phyloP scores from a whole-genome alignment of 2,329 filamentous ascomycete genomes.

The Gnomoniopsis sp. region DNA sequence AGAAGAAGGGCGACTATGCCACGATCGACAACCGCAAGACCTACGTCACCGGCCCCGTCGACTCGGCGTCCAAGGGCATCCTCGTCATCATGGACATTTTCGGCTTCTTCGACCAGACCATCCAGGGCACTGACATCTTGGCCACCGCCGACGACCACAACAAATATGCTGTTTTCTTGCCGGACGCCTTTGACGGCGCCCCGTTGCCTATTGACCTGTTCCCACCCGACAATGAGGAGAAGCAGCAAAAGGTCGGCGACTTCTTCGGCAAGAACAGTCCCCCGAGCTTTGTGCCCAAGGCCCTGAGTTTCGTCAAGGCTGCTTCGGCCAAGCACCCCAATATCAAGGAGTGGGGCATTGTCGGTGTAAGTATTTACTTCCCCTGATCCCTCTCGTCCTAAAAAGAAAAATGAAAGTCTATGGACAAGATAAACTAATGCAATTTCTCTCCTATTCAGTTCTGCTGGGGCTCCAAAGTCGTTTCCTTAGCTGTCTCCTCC shows the following conservation, averaged over 20 bases:
- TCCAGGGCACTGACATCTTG: constrained; percentile 68
- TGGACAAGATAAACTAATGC: not conserved
- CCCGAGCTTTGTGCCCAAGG: constrained; percentile 41
- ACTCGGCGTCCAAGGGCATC: constrained; percentile 52
- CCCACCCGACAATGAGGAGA: constrained; percentile 62
- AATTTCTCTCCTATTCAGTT: constrained; percentile 35
- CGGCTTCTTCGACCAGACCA: constrained; percentile 66
- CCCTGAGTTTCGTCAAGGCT: constrained; percentile 54
- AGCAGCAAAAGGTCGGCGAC: constrained; percentile 52
- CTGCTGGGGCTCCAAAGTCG: constrained; percentile 72
- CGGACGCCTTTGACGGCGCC: constrained; percentile 83
- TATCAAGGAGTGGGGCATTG: constrained; percentile 56
- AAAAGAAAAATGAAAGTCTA: not conserved
- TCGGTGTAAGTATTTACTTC: constrained; percentile 48
- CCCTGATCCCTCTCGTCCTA: not conserved
- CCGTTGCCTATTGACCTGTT: constrained; percentile 58
- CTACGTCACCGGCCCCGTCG: constrained; percentile 44
- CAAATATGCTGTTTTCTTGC: constrained; percentile 84
- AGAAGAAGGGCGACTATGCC: constrained; percentile 42
- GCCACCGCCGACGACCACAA: constrained; percentile 51
- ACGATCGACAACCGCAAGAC: constrained; percentile 42
- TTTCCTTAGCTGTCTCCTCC: constrained; percentile 47
- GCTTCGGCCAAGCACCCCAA: constrained; percentile 48
- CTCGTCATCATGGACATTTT: constrained; percentile 66
- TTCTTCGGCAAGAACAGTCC: constrained; percentile 56